A percentile compares a stretch with the other conserved stretches of the same genome.
These are phyloP conservation scores for Penicillium desertorum DNA, from an alignment of 495 filamentous ascomycete genomes.

Conservation along the genomic window DNA sequence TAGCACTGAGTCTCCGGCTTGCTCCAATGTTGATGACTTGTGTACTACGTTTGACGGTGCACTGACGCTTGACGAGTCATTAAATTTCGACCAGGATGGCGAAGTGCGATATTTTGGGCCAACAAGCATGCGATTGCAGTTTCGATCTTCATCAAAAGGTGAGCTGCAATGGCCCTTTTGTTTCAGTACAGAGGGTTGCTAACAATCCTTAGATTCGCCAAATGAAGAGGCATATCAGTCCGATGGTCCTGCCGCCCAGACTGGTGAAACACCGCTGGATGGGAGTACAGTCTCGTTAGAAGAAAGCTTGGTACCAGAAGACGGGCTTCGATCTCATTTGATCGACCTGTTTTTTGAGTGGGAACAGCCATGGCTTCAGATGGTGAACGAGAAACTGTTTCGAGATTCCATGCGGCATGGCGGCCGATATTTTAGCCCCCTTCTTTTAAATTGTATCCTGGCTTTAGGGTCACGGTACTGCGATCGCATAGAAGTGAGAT, in stretches of 20 bases:
- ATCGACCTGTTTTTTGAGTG: slow-evolving; percentile 70
- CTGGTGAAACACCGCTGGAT: background rate
- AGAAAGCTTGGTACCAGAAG: slow-evolving; percentile 16
- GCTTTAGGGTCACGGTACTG: slow-evolving; percentile 74
- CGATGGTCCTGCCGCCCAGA: slow-evolving; percentile 11
- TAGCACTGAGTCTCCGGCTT: slow-evolving; percentile 2
- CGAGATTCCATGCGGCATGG: slow-evolving; percentile 59
- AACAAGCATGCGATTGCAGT: slow-evolving; percentile 29
- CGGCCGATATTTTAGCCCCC: slow-evolving; percentile 64
- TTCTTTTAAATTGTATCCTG: slow-evolving; percentile 74
- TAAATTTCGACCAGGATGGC: slow-evolving; percentile 36
- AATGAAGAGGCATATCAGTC: slow-evolving; percentile 11
- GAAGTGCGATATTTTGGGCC: slow-evolving; percentile 36
- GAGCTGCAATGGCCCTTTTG: background rate
- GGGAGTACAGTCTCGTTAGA: background rate
- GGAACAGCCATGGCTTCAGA: slow-evolving; percentile 73
- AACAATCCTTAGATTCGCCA: slow-evolving; percentile 16
- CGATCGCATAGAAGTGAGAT: slow-evolving; percentile 59
- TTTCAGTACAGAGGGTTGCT: background rate
- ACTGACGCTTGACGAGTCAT: slow-evolving; percentile 29
- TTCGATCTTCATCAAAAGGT: slow-evolving; percentile 23
- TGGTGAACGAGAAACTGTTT: slow-evolving; percentile 73
- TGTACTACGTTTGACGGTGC: slow-evolving; percentile 29
- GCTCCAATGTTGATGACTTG: slow-evolving; percentile 24
- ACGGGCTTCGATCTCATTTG: slow-evolving; percentile 24